Percentiles rank a stretch among this genome's conserved stretches.
Evolutionary conservation across 192 early-diverging fungal species (phyloP).

Genomic region (Pilobolus umbonatus): DNA sequence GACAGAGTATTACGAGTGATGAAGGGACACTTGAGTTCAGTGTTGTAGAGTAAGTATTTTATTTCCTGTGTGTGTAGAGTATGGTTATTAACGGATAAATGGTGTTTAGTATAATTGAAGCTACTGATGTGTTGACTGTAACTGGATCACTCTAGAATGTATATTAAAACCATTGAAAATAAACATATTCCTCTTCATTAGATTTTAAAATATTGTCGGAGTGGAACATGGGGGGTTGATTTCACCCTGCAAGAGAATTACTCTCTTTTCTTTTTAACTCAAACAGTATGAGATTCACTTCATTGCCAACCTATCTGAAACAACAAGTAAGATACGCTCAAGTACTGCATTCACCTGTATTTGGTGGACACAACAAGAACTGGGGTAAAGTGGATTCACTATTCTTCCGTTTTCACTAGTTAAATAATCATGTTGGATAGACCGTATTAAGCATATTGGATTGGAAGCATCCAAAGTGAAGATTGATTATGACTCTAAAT

Average conservation of each 20-base stretch:
- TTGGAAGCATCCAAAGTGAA: constrained; percentile 11
- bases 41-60: constrained; percentile 57
- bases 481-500: constrained; percentile 32
- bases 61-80: background rate
- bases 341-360: background rate
- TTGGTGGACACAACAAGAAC: background rate
- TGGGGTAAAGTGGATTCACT: constrained; percentile 1
- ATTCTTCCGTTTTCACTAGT: background rate
- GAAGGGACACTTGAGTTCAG: constrained; percentile 67
- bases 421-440: background rate
- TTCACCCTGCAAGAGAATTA: no score
- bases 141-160: constrained; percentile 66
- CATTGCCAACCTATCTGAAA: no score
- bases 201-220: no score
- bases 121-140: constrained; percentile 80
- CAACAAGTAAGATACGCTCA: no score
- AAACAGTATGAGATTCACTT: no score
- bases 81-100: constrained; percentile 12
- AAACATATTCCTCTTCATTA: no score
- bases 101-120: constrained; percentile 60
- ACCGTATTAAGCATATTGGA: constrained; percentile 13
- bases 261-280: no score
- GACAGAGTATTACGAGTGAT: constrained; percentile 57
- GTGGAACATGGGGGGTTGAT: no score
- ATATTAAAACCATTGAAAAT: no score